Percentiles rank a stretch among this genome's conserved stretches.
phyloP scores from a whole-genome alignment of 2,329 filamentous ascomycete species.

The Alternaria infectoria region DNA sequence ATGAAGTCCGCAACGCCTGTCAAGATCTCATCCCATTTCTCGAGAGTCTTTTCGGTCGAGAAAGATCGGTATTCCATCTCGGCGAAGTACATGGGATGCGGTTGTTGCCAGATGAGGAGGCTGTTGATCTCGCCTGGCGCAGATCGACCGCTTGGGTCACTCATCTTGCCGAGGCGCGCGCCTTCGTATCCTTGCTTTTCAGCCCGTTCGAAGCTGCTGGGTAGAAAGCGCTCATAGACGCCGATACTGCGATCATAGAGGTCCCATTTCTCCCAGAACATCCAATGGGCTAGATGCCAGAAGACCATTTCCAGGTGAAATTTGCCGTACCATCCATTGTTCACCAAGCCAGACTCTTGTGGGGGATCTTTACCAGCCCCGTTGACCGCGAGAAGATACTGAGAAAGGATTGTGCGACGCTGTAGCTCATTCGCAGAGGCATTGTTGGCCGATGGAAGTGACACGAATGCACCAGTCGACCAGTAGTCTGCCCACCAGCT shows the following conservation, averaged over 20 bases:
- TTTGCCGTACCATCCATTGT: slow-evolving; percentile 64
- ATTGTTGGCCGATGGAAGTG: slow-evolving; percentile 51
- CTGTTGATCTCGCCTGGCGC: slow-evolving; percentile 67
- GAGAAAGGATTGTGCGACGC: slow-evolving; percentile 60
- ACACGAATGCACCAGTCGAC: slow-evolving; percentile 60
- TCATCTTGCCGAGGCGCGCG: slow-evolving; percentile 64
- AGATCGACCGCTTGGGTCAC: slow-evolving; percentile 61
- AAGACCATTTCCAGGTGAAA: slow-evolving; percentile 64
- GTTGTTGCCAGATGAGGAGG: slow-evolving; percentile 68
- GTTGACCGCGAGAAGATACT: slow-evolving; percentile 62
- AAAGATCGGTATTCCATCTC: slow-evolving; percentile 61
- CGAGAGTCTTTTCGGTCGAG: slow-evolving; percentile 53
- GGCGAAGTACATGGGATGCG: slow-evolving; percentile 66
- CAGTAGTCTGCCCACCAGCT: slow-evolving; percentile 60
- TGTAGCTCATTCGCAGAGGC: slow-evolving; percentile 58
- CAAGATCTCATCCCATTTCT: slow-evolving; percentile 61
- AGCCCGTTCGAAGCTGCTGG: slow-evolving; percentile 45
- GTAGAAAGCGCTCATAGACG: slow-evolving; percentile 57
- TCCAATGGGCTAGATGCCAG: slow-evolving; percentile 61
- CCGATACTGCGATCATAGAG: slow-evolving; percentile 56
- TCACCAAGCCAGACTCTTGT: slow-evolving; percentile 59
- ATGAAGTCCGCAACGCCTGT: slow-evolving; percentile 64
- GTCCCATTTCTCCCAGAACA: slow-evolving; percentile 57
- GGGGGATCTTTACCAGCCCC: slow-evolving; percentile 57
- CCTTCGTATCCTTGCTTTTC: slow-evolving; percentile 48